Evolutionary conservation across 2,329 filamentous ascomycete genomes (phyloP), one percentile per base, ranked within the genome.

Genomic region (Rugonectria rugulosa): DNA sequence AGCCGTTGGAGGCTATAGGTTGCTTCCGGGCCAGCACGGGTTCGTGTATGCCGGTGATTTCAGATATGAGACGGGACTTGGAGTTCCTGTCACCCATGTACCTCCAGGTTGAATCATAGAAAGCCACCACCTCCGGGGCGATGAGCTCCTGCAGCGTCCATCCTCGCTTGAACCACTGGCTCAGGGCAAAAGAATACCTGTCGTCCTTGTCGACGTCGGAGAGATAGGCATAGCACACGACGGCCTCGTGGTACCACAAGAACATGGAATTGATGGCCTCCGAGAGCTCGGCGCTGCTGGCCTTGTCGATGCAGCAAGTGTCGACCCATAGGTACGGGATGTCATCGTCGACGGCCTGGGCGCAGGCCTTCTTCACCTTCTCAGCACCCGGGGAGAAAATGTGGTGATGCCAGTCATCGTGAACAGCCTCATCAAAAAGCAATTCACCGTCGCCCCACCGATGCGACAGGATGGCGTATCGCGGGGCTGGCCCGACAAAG

Each of bases 101-200:
- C 2, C 46, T 51, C 69, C 69, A 70, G 17, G 60, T 46, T 0
- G 32, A 29, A 23, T 68, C 61, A n/a, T 63, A 72, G 45, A 72
- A 72, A 5, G 62, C 56, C 5, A 71, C 57, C 4, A 42, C 31
- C 7, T 40, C 38, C 0, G 70, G 69, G 9, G 70, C 70, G 11
- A 72, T 53, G 17, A 72, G 63, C 15, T 72, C 70, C 23, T 70
- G 67, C 0, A 72, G 45, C 3, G 65, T 67, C 65, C 65, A 67
- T 0, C 64, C 61, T 1, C 62, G 46, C 24, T 43, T 60, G 19
- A 67, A 67, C 63, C 65, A 66, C 10, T 59, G 40, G 3, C 63
- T 55, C 11, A 38, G 15, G 10, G 40, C 24, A 3, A 64, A 50
- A 6, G 53, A 49, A 14, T 44, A 37, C 14, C 36, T 24, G 6